Conservation (phyloP, 2,329 filamentous ascomycete species). For the Teratosphaeria pseudoeucalypti region DNA sequence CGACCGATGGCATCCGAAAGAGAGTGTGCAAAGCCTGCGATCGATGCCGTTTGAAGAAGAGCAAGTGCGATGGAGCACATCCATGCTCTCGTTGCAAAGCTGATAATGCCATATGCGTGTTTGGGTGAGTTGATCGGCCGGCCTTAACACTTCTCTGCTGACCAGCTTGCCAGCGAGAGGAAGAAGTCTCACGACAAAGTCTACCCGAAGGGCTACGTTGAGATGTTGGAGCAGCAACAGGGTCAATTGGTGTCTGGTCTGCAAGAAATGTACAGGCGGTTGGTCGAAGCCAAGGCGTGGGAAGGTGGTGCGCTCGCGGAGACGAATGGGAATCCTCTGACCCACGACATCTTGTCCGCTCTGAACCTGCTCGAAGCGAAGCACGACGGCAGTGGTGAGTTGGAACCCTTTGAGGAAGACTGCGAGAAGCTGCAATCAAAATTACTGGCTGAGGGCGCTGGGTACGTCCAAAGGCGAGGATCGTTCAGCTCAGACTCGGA, state of each 20-base stretch:
- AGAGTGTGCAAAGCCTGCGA: conserved; percentile 58
- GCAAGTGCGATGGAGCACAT: conserved; percentile 55
- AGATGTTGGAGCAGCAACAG: conserved; percentile 59
- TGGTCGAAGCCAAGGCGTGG: conserved; percentile 45
- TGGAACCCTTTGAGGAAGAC: conserved; percentile 50
- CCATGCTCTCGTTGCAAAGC: conserved; percentile 53
- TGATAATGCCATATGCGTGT: conserved; percentile 56
- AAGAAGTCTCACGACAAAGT: conserved; percentile 59
- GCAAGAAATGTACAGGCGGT: conserved; percentile 48
- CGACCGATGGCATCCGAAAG: conserved; percentile 36
- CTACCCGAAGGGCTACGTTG: conserved; percentile 58
- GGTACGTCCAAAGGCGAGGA: conserved; percentile 40
- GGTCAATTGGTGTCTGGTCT: conserved; percentile 50
- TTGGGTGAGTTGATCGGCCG: conserved; percentile 31
- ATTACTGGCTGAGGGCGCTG: conserved; percentile 43
- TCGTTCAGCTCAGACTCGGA: conserved; percentile 51
- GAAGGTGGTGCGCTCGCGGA: conserved; percentile 43
- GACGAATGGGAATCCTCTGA: conserved; percentile 47
- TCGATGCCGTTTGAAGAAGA: conserved; percentile 55
- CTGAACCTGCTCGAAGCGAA: conserved; percentile 47
- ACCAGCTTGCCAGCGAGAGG: conserved; percentile 33
- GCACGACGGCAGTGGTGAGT: conserved; percentile 34
- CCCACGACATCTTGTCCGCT: conserved; percentile 52
- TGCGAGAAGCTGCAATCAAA: conserved; percentile 45
- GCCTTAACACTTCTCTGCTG: neutral